Percentiles rank a stretch among this genome's conserved stretches.
phyloP scores from a whole-genome alignment of 495 filamentous ascomycete genomes.

The Penicillium atrosanguineum region DNA sequence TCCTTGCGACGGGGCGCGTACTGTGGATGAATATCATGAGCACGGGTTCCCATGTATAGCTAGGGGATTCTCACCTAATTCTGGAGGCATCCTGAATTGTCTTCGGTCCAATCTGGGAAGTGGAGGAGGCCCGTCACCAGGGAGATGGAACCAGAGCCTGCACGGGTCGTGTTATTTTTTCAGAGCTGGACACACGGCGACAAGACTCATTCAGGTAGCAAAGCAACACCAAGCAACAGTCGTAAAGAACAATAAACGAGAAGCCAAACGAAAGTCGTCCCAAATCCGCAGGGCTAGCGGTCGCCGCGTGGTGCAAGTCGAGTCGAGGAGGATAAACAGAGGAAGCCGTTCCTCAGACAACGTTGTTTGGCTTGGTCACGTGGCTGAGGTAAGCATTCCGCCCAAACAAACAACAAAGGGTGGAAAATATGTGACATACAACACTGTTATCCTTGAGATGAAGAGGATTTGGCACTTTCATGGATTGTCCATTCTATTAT shows the following conservation, averaged over 20 bases:
- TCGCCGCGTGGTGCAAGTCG: conserved; percentile 26
- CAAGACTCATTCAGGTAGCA: conserved; percentile 13
- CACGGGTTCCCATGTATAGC: not conserved
- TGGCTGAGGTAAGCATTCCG: conserved; percentile 21
- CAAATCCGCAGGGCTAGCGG: conserved; percentile 9
- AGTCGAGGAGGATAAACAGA: conserved; percentile 31
- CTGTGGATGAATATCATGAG: conserved; percentile 10
- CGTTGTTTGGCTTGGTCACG: conserved; percentile 30
- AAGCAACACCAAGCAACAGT: not conserved
- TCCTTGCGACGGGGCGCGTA: conserved; percentile 28
- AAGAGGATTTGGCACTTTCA: not conserved
- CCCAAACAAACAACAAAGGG: conserved; percentile 16
- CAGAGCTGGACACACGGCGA: conserved; percentile 10
- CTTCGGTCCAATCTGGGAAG: conserved; percentile 14
- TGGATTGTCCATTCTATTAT: not conserved
- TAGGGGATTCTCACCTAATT: conserved; percentile 22
- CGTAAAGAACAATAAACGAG: not conserved
- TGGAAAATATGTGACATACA: not conserved
- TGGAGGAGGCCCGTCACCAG: conserved; percentile 33
- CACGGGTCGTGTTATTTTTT: conserved; percentile 12
- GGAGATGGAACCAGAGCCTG: conserved; percentile 26
- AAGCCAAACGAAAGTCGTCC: conserved; percentile 3
- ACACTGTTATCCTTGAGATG: not conserved
- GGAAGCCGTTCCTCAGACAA: conserved; percentile 32
- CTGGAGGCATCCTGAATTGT: conserved; percentile 22